Percentiles rank a stretch among this genome's conserved stretches.
phyloP scores from a whole-genome alignment of 345 rosid genomes.

The Balakata baccata region DNA sequence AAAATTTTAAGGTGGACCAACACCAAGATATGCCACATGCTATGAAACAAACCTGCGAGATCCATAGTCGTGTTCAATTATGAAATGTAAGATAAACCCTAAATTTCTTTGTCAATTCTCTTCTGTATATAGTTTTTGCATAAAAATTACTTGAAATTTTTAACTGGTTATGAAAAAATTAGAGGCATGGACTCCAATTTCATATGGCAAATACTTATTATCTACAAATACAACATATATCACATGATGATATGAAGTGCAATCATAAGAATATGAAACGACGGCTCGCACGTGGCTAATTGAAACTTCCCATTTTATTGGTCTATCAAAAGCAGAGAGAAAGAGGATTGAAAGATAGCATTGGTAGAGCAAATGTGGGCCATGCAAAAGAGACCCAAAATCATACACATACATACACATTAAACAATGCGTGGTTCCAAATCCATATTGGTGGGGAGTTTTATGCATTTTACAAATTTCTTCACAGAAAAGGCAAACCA shows the following conservation, averaged over 20 bases:
- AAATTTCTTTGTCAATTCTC: background rate
- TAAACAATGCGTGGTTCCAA: conserved; percentile 20
- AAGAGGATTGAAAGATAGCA: background rate
- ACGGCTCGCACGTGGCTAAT: conserved; percentile 20
- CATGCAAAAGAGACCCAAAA: background rate
- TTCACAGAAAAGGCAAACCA: conserved; percentile 26
- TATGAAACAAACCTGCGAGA: background rate
- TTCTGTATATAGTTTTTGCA: no score
- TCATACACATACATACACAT: background rate
- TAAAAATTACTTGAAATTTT: background rate
- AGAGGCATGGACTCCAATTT: no score
- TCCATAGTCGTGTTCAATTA: background rate
- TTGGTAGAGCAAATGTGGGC: conserved; percentile 7
- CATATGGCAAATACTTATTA: no score
- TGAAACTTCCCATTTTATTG: background rate
- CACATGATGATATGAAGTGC: no score
- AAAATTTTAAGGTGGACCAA: background rate
- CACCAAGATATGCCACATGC: background rate
- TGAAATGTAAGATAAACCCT: background rate
- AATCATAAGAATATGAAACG: background rate
- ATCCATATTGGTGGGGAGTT: conserved; percentile 4
- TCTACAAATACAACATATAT: no score
- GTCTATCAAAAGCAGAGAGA: conserved; percentile 12
- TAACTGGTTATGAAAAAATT: no score
- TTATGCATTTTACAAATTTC: conserved; percentile 8